Conservation (phyloP, 225 moss, liverwort and hornwort species). For the Marchantia polymorpha region DNA sequence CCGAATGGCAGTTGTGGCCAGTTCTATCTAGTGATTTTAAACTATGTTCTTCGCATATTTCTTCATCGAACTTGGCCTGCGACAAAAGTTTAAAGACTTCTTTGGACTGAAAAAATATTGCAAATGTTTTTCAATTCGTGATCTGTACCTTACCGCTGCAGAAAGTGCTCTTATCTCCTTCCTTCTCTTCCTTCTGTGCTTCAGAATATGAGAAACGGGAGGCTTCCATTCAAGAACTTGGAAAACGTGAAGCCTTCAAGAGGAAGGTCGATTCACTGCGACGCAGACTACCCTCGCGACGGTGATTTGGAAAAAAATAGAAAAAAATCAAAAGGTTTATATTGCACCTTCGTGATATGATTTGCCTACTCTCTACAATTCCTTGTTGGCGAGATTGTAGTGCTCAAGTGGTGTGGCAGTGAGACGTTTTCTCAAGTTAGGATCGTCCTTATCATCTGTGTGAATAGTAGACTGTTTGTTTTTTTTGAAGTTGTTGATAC, state of each 20-base stretch:
- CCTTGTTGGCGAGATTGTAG: neutral
- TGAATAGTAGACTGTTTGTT: neutral
- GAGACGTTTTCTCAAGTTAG: too few relatives aligned
- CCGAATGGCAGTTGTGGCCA: neutral
- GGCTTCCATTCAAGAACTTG: neutral
- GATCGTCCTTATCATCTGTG: neutral
- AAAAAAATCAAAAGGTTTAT: constrained; percentile 1
- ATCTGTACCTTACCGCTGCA: neutral
- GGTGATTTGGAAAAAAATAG: neutral
- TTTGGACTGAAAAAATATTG: neutral
- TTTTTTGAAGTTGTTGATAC: neutral
- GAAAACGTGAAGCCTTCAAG: neutral
- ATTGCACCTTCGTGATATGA: too few relatives aligned
- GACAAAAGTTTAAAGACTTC: neutral
- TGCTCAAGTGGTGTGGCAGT: too few relatives aligned
- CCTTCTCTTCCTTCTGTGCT: neutral
- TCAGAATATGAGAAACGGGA: neutral
- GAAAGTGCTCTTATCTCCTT: neutral
- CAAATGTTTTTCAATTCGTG: neutral
- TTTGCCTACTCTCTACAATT: neutral
- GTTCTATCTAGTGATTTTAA: neutral
- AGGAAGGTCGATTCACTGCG: constrained; percentile 4
- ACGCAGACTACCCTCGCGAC: neutral
- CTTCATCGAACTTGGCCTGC: neutral
- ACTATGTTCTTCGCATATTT: neutral